Evolutionary conservation across 2,329 filamentous ascomycete genomes (phyloP).

Genomic region (Fonsecaea monophora): DNA sequence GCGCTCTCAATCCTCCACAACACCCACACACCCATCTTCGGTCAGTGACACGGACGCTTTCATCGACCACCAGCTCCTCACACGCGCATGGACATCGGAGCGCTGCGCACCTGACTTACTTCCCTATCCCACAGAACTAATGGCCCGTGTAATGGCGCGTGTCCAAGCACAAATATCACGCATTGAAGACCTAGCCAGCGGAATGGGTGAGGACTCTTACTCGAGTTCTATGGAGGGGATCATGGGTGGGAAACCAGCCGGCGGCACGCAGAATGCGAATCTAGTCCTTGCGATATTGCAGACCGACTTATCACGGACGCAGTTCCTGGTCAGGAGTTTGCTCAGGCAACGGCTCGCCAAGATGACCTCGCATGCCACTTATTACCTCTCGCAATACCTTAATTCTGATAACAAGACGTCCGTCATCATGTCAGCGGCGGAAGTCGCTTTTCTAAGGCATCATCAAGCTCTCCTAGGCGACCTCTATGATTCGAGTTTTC

Average conservation of each 20-base stretch:
- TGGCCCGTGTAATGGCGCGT: constrained; percentile 79
- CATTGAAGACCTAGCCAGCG: constrained; percentile 66
- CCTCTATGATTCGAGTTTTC: constrained; percentile 85
- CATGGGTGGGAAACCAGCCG: constrained; percentile 67
- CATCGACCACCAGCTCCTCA: constrained; percentile 83
- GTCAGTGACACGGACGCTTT: constrained; percentile 33
- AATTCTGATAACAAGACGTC: constrained; percentile 41
- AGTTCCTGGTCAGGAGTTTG: constrained; percentile 85
- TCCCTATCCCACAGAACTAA: constrained; percentile 75
- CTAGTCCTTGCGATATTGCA: constrained; percentile 94
- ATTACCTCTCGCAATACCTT: constrained; percentile 44
- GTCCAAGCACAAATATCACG: constrained; percentile 69
- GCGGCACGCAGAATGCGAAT: constrained; percentile 88
- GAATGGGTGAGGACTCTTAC: constrained; percentile 45
- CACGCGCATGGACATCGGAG: constrained; percentile 91
- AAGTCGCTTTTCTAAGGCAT: constrained; percentile 80
- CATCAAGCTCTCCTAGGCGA: constrained; percentile 84
- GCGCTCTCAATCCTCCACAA: constrained; percentile 33
- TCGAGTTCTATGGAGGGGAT: constrained; percentile 15
- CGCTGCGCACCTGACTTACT: constrained; percentile 88
- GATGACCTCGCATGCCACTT: constrained; percentile 60
- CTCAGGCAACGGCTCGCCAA: constrained; percentile 87
- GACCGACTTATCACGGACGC: constrained; percentile 92
- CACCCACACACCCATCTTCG: constrained; percentile 10
- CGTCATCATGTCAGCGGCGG: constrained; percentile 70